Percentiles rank a stretch among this genome's conserved stretches.
Evolutionary conservation across 1,139 yeast species (phyloP).

Genomic region (Hyphopichia buzzinii): DNA sequence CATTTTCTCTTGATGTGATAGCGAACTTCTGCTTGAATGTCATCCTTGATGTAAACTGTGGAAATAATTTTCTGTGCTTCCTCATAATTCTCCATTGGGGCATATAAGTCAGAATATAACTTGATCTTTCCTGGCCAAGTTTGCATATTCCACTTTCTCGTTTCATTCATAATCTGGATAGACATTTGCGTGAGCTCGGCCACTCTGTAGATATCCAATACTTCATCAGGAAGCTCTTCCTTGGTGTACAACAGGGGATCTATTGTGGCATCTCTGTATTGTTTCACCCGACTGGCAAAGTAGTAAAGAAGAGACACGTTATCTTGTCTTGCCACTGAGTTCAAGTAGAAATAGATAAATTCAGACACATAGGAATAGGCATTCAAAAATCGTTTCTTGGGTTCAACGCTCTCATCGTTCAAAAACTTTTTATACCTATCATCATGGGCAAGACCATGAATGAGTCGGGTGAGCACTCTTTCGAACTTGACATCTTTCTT

Average conservation of each 20-base stretch:
- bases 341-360: slow-evolving; percentile 60
- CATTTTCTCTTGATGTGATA: slow-evolving; percentile 24
- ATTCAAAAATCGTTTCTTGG: slow-evolving; percentile 21
- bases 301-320: slow-evolving; percentile 75
- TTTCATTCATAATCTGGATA: slow-evolving; percentile 57
- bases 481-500: slow-evolving; percentile 53
- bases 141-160: slow-evolving; percentile 64
- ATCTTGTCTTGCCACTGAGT: slow-evolving; percentile 59
- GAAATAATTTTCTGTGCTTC: slow-evolving; percentile 48
- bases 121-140: slow-evolving; percentile 81
- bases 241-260: slow-evolving; percentile 33
- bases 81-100: slow-evolving; percentile 47
- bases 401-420: slow-evolving; percentile 11
- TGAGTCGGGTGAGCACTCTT: slow-evolving; percentile 60
- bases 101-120: slow-evolving; percentile 63
- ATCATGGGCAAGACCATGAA: slow-evolving; percentile 75
- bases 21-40: slow-evolving; percentile 28
- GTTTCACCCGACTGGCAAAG: slow-evolving; percentile 76
- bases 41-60: slow-evolving; percentile 50
- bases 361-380: slow-evolving; percentile 55
- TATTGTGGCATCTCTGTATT: slow-evolving; percentile 62
- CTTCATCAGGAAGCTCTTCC: slow-evolving; percentile 23
- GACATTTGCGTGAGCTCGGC: slow-evolving; percentile 74
- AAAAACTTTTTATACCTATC: slow-evolving; percentile 48
- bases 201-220: slow-evolving; percentile 54